phyloP scores from a whole-genome alignment of 2,329 filamentous ascomycete genomes.

The Fusarium sambucinum region DNA sequence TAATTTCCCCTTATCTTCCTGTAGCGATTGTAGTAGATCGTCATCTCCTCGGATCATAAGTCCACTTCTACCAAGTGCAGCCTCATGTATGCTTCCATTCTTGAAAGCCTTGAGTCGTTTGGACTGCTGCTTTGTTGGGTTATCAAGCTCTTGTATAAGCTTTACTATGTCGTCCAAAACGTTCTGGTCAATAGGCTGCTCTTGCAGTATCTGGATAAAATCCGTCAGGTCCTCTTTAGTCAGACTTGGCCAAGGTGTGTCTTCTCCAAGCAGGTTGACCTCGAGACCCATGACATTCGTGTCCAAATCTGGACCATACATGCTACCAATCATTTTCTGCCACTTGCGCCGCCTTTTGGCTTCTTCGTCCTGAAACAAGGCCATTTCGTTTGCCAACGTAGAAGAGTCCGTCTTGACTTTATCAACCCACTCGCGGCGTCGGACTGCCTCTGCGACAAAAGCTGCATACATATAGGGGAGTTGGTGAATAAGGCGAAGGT shows the following conservation, averaged over 20 bases:
- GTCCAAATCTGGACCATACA: slow-evolving; percentile 76
- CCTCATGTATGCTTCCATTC: slow-evolving; percentile 93
- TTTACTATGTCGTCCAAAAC: slow-evolving; percentile 80
- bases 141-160: slow-evolving; percentile 81
- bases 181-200: slow-evolving; percentile 72
- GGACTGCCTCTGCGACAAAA: slow-evolving; percentile 85
- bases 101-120: slow-evolving; percentile 94
- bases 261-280: slow-evolving; percentile 84
- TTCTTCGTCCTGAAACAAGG: slow-evolving; percentile 92
- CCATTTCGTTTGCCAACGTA: slow-evolving; percentile 91
- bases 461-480: slow-evolving; percentile 92
- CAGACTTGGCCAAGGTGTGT: slow-evolving; percentile 82
- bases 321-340: slow-evolving; percentile 85
- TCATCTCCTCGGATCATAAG: slow-evolving; percentile 89
- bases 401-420: slow-evolving; percentile 91
- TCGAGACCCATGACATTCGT: slow-evolving; percentile 81
- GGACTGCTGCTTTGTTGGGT: slow-evolving; percentile 86
- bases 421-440: slow-evolving; percentile 89
- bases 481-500: slow-evolving; percentile 82
- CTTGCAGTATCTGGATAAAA: slow-evolving; percentile 75
- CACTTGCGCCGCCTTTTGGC: slow-evolving; percentile 88
- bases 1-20: slow-evolving; percentile 82
- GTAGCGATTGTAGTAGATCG: slow-evolving; percentile 80
- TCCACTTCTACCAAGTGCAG: slow-evolving; percentile 86
- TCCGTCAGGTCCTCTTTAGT: slow-evolving; percentile 80